Evolutionary conservation across 75 land plant species (phyloP), one percentile per base, ranked within the genome.

Genomic region (Chamaecyparis obtusa): DNA sequence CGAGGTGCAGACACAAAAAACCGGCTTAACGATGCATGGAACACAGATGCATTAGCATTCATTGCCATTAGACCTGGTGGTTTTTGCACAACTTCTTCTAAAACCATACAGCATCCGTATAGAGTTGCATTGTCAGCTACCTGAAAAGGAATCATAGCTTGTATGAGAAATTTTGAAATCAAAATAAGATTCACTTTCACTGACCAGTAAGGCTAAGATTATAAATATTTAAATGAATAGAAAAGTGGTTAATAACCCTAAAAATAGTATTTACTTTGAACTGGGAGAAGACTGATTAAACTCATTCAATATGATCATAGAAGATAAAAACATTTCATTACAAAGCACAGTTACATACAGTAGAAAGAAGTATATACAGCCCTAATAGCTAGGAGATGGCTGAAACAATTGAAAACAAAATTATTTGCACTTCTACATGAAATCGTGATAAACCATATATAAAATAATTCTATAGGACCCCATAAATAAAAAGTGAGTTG

Each of bases 121-220:
- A 98, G 85, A 54, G 95, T 95, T 71, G 97, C 95, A 90, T 95
- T 92, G 88, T 96, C 99, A 85, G 98, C 99, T 48, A 96, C 99
- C 99, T 97, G 91, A 43, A 30, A 74, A 84, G 83, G n/a, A 87
- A n/a, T 82, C 30, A 37, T 16, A 76, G 80, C 46, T 33, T 41
- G 6, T 75, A 14, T 86, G 36, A 74, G 76, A 83, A 32, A 14
- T 48, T 16, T 33, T 43, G 24, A 6, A 64, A 17, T 32, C 67
- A 46, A 30, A 32, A 33, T 16, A 79, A 9, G 82, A 79, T 39
- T 79, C 36, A 32, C 35, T 17, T 78, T 79, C 36, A 79, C 82
- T 5, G 41, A 39, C 41, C 24, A 35, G 41, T 33, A 32, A 16
- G 24, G 32, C 36, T 24, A 79, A 35, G 82, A 8, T 16, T 35